Evolutionary conservation across 1,284 basidiomycete species (phyloP), one percentile per base, ranked within the genome.

Genomic region (Fomitopsis betulina): DNA sequence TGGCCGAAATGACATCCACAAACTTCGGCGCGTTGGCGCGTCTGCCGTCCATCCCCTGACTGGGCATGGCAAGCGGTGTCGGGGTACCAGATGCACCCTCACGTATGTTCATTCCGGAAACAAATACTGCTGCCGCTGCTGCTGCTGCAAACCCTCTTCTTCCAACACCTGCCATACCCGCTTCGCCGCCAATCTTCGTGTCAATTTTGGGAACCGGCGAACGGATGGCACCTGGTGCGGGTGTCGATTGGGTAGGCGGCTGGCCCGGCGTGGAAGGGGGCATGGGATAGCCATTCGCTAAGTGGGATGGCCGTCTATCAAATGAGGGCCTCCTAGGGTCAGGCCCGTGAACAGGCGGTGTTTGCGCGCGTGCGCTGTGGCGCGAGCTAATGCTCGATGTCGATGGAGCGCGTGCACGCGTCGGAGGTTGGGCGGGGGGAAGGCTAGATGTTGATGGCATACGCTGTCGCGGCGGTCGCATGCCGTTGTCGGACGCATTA

Each of bases 161-260:
- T 5, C 93, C 93, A 2, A 95, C 92, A 17, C 93, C 93, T 0
- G 93, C 93, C 92, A 94, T 94, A 0, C 93, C 93, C 6, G 91
- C 91, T 61, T 81, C 85, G 2, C 91, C 92, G 4, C 91, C 92
- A 9, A 70, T 81, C 65, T 86, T 85, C 15, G 91, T 93, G 67
- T 93, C 84, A 5, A 84, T 79, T 42, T 79, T 68, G 1, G 51
- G 58, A 17, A 30, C 17, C 21, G 53, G 56, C 19, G 49, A 51
- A n/a, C 49, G 49, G 19, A 51, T 51, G 21, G 21, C 6, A 32
- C 53, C 39, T 38, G 23, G 30, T 7, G 6, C 49, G 23, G 15
- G 43, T 35, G 54, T 54, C 53, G 54, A 56, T 19, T 39, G 51
- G 23, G 33, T n/a, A 39, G 25, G 30, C 21, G 43, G 54, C 35